Conservation (phyloP, 805 yeast genomes). For the Metschnikowia kunwiensis region DNA sequence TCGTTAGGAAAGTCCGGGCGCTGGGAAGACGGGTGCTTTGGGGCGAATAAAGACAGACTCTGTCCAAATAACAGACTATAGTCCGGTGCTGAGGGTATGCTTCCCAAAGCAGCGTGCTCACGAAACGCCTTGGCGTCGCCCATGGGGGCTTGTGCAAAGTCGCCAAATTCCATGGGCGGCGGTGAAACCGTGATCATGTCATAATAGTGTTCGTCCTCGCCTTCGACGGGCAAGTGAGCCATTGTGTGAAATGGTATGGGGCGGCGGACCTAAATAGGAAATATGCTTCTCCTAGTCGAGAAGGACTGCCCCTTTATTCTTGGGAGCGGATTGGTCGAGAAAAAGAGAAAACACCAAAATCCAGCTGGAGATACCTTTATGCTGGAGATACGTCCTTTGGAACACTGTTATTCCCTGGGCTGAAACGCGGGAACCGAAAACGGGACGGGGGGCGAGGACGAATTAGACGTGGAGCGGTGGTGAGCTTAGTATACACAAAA, state of each 20-base stretch:
- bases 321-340: too few species aligned
- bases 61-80: conserved; percentile 6
- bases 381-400: too few species aligned
- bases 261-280: too few species aligned
- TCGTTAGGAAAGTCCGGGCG: background rate
- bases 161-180: conserved; percentile 15
- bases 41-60: background rate
- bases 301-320: too few species aligned
- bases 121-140: background rate
- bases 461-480: too few species aligned
- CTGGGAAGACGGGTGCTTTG: background rate
- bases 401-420: too few species aligned
- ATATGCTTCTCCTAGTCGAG: too few species aligned
- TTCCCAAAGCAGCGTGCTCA: background rate
- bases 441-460: too few species aligned
- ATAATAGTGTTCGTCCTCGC: conserved; percentile 23
- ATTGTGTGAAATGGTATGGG: conserved; percentile 6
- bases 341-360: too few species aligned
- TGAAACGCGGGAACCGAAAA: too few species aligned
- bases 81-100: background rate
- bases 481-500: too few species aligned
- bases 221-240: conserved; percentile 10
- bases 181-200: conserved; percentile 33
- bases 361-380: too few species aligned
- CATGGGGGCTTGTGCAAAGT: conserved; percentile 1